phyloP scores from a whole-genome alignment of 2,329 filamentous ascomycete genomes.

The Zasmidium angulare region DNA sequence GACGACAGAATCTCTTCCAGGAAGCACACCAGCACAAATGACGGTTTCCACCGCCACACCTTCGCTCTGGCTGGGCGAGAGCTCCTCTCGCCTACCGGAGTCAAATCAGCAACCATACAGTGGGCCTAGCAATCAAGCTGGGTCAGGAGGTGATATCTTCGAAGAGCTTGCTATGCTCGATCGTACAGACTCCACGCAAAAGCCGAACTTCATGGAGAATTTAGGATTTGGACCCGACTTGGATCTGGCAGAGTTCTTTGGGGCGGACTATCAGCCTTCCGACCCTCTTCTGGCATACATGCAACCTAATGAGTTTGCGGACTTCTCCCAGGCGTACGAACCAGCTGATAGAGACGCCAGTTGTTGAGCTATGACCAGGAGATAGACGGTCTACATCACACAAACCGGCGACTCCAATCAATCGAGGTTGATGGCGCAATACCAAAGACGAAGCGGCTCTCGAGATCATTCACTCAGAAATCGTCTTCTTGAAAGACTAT shows the following conservation, averaged over 20 bases:
- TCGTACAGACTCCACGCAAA: constrained; percentile 54
- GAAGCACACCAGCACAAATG: constrained; percentile 10
- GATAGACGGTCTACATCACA: no score
- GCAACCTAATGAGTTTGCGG: constrained; percentile 25
- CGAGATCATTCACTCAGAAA: no score
- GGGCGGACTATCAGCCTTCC: constrained; percentile 43
- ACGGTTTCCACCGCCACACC: neutral
- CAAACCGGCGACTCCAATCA: no score
- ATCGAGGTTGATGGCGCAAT: no score
- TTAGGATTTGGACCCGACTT: constrained; percentile 64
- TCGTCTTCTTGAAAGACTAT: neutral
- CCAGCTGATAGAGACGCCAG: constrained; percentile 8
- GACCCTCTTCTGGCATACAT: constrained; percentile 42
- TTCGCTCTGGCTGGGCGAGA: neutral
- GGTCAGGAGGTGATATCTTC: constrained; percentile 45
- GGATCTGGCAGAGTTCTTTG: constrained; percentile 56
- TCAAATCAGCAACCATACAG: neutral
- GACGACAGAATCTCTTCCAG: constrained; percentile 10
- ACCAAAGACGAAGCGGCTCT: no score
- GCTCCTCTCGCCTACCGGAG: neutral
- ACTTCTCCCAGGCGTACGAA: constrained; percentile 5
- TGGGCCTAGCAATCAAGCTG: neutral
- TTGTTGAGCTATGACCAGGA: constrained; percentile 7
- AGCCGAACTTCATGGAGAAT: constrained; percentile 66
- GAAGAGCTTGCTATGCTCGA: constrained; percentile 60